Base-by-base conservation (phyloP, 192 early-diverging fungal genomes). In the Phlyctochytrium planicorne region DNA sequence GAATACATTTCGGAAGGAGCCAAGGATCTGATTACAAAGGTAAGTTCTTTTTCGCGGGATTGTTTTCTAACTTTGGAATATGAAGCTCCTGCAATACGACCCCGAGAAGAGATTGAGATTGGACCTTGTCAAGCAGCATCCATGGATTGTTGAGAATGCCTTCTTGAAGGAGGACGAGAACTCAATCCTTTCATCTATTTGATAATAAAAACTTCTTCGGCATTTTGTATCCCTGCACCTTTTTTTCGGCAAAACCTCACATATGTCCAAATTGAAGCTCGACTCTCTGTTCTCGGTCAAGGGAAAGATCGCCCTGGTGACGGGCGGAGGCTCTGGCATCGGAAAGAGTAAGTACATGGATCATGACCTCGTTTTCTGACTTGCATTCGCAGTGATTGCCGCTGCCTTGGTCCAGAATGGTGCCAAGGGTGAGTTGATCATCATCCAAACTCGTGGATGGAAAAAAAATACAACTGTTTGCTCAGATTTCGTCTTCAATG, bases 371-470 rank as follows among this genome's bases (percentile, higher is more conserved):
- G 60, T 4, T 10, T 25, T n/a, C 40, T 52, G 47, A 6, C 47
- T 60, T 31, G 10, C 47, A 47, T 25, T 2, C 16, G 1, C 40
- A 81, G 86, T 89, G 88, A 83, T 90, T 37, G 70, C 82, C 12
- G 63, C 84, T 59, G 90, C 89, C 24, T 89, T 93, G 53, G 87
- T 95, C 31, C 86, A 83, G 65, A 92, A 91, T 82, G 94, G 94
- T 16, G 93, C 91, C 63, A 89, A 82, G 72, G 76, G 76, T 78
- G 55, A 4, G 68, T n/a, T 27, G 2, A 16, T 30, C 20, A 1
- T 35, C n/a, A 25, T 27, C 1, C 12, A 25, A 36, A 55, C 52
- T 0, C 20, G 6, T 65, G 14, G 50, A 10, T 1, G 0, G n/a
- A n/a, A 10, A 50, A 10, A 14, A 50, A 50, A 14, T n/a, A 14